phyloP scores from a whole-genome alignment of 495 filamentous ascomycete genomes.

The Hyaloscypha variabilis region DNA sequence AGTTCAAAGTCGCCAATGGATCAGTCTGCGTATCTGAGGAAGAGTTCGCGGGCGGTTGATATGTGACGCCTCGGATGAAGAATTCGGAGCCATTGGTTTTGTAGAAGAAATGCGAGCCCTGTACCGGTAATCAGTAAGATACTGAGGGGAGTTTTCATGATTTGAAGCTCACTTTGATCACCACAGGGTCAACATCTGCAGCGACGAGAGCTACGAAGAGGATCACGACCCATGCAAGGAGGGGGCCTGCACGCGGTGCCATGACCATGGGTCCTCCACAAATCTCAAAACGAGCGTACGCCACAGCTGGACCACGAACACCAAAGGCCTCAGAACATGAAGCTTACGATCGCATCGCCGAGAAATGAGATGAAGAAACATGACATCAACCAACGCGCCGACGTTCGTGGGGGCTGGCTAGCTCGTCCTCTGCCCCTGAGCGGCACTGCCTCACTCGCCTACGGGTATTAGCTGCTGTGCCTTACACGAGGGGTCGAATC shows the following conservation, averaged over 20 bases:
- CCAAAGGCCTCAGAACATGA: background rate
- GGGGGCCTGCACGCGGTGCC: background rate
- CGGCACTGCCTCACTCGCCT: background rate
- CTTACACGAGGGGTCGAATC: background rate
- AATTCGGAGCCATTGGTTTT: constrained; percentile 68
- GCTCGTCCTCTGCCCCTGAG: background rate
- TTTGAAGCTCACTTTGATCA: constrained; percentile 1
- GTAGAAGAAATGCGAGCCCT: constrained; percentile 72
- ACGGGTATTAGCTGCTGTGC: background rate
- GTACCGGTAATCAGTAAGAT: background rate
- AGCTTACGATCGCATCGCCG: background rate
- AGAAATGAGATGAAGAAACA: background rate
- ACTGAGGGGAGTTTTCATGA: background rate
- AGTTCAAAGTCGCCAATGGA: constrained; percentile 70
- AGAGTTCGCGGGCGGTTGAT: constrained; percentile 49
- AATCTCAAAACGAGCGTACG: background rate
- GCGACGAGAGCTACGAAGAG: background rate
- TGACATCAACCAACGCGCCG: background rate
- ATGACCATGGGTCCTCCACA: background rate
- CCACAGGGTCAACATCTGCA: background rate
- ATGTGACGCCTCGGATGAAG: constrained; percentile 83
- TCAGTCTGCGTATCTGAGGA: constrained; percentile 40
- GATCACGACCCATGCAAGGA: background rate
- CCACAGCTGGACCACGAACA: background rate
- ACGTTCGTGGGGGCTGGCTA: background rate